Conservation (phyloP, 805 yeast species). For the Ogataea angusta region DNA sequence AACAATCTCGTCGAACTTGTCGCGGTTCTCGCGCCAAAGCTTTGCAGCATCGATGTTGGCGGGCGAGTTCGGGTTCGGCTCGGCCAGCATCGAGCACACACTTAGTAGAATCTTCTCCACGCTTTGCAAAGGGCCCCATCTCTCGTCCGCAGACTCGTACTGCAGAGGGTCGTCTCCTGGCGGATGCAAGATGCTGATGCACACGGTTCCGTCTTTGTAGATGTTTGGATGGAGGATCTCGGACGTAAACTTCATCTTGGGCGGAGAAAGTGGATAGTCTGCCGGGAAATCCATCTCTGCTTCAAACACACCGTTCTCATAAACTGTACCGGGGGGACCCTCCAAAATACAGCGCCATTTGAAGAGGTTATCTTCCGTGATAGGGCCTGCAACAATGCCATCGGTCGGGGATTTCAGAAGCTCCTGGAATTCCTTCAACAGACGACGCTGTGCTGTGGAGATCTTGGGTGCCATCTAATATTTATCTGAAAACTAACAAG, state of each 20-base stretch:
- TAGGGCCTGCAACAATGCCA: constrained; percentile 93
- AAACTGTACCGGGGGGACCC: constrained; percentile 57
- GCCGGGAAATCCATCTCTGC: constrained; percentile 44
- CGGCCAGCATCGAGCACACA: constrained; percentile 94
- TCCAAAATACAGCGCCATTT: constrained; percentile 52
- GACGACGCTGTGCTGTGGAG: constrained; percentile 70
- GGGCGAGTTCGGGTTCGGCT: constrained; percentile 94
- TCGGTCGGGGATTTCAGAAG: constrained; percentile 85
- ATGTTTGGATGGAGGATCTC: constrained; percentile 91
- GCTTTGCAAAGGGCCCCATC: constrained; percentile 98
- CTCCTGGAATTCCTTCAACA: constrained; percentile 87
- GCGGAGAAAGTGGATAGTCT: constrained; percentile 62
- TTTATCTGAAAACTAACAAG: background rate
- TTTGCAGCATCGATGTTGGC: constrained; percentile 82
- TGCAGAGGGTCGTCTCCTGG: constrained; percentile 97
- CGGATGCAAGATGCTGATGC: constrained; percentile 91
- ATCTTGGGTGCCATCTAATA: constrained; percentile 24
- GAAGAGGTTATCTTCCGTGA: constrained; percentile 51
- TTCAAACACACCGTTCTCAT: constrained; percentile 53
- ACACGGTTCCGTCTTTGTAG: constrained; percentile 91
- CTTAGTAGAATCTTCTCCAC: constrained; percentile 93
- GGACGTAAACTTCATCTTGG: constrained; percentile 62
- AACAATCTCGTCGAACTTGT: constrained; percentile 62
- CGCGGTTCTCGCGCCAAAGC: constrained; percentile 85
- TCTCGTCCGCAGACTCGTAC: constrained; percentile 91